Base-by-base conservation (phyloP, 148 eudicot species). In the Camellia japonica region DNA sequence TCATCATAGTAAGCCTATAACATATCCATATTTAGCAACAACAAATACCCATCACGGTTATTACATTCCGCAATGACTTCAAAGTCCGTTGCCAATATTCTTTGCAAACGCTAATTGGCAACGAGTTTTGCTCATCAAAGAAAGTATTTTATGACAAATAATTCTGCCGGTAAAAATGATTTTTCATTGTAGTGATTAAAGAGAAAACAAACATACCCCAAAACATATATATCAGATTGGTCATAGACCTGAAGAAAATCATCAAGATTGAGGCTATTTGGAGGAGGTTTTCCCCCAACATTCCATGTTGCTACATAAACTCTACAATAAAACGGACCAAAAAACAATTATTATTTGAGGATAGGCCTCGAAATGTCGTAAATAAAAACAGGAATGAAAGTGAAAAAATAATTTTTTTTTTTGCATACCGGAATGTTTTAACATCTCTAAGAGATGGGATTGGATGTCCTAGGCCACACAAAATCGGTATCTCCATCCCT, bases 251-350 rank as follows among this genome's bases (percentile, higher is more conserved):
- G 92, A 52, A 92, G 90, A 80, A 90, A 86, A 77, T 88, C 88
- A 23, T 92, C 88, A 23, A 92, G 91, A 78, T 84, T 84, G 73
- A 90, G 88, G 47, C 80, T 84, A 78, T 43, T 78, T 7, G 80
- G 82, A 43, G 95, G 95, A 66, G 86, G 80, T 82, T 87, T 86
- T 42, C 96, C 96, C 59, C 91, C 93, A 0, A 92, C 91, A 79
- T 92, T 92, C 93, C 95, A 92, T 7, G 95, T 92, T 46, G 89
- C 91, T 46, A 89, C 87, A 76, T 89, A 89, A 72, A 89, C 81
- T 81, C 95, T 92, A 18, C 12, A 62, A 42, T 18, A 18, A 60
- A 52, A 46, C 16, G 2, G 47, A 55, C 11, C 18, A 49, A 12
- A 13, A 12, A 76, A 56, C 52, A 2, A 49, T 5, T 5, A 49